phyloP scores from a whole-genome alignment of 2,329 filamentous ascomycete species.

The Chaetomium strumarium region DNA sequence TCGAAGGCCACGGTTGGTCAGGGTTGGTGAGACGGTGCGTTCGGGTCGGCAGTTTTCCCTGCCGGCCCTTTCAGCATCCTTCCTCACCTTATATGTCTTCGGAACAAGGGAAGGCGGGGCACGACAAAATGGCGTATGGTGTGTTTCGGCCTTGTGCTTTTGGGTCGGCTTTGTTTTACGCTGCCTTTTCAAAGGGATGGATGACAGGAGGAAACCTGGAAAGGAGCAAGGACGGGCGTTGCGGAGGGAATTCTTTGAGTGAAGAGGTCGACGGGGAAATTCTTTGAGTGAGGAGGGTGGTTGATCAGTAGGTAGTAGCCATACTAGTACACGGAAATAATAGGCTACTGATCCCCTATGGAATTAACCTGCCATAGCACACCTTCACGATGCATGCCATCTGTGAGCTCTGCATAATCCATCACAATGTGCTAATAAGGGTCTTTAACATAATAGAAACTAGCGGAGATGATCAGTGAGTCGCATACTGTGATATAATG shows the following conservation, averaged over 20 bases:
- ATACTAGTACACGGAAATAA: too few relatives aligned
- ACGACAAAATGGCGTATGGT: neutral
- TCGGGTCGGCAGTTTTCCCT: neutral
- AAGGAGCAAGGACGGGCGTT: neutral
- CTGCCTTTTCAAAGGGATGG: neutral
- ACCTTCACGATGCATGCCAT: too few relatives aligned
- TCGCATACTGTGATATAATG: too few relatives aligned
- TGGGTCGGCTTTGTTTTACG: neutral
- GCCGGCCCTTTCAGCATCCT: neutral
- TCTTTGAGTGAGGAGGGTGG: neutral
- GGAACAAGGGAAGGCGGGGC: constrained; percentile 28
- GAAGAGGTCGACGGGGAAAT: too few relatives aligned
- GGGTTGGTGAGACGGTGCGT: neutral
- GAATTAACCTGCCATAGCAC: too few relatives aligned
- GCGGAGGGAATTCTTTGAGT: neutral
- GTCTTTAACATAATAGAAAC: too few relatives aligned
- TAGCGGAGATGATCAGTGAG: too few relatives aligned
- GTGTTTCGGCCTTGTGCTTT: neutral
- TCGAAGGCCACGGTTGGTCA: neutral
- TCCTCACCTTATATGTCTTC: constrained; percentile 23
- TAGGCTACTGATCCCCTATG: too few relatives aligned
- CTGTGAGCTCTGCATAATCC: too few relatives aligned
- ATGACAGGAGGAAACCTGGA: neutral
- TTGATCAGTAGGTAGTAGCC: too few relatives aligned
- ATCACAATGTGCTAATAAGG: too few relatives aligned